Conservation (phyloP, 768 basidiomycete species). For the Paxillus involutus region DNA sequence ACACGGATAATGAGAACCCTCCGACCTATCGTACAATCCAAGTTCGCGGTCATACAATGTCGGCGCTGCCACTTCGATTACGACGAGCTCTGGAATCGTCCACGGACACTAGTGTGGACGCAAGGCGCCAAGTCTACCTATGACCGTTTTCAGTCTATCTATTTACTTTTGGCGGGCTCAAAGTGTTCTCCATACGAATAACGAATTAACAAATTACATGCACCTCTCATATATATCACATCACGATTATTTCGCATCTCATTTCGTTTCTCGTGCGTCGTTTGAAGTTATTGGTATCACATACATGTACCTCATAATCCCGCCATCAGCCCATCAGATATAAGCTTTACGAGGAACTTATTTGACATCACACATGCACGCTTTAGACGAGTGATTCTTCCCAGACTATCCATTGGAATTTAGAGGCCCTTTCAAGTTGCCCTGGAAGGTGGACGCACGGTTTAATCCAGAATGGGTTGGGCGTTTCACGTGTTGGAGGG, state of each 20-base stretch:
- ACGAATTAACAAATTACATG: constrained; percentile 15
- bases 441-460: not conserved
- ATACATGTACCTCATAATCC: constrained; percentile 21
- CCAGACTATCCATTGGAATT: not conserved
- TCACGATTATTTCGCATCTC: constrained; percentile 21
- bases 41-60: not conserved
- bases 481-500: not conserved
- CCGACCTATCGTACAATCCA: constrained; percentile 8
- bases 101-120: not conserved
- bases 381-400: not conserved
- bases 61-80: not conserved
- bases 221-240: constrained; percentile 22
- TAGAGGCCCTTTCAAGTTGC: not conserved
- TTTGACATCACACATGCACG: not conserved
- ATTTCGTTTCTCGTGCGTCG: constrained; percentile 11
- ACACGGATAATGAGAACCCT: constrained; percentile 6
- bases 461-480: not conserved
- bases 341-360: constrained; percentile 8
- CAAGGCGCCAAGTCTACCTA: not conserved
- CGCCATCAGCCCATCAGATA: constrained; percentile 17
- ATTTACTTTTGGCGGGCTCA: constrained; percentile 16
- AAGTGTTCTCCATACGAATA: not conserved
- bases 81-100: constrained; percentile 1
- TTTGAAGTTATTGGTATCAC: constrained; percentile 17
- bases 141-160: not conserved